Percentiles rank a stretch among this genome's conserved stretches.
phyloP scores from a whole-genome alignment of 78 protist species.

The Dictyostelium discoideum region DNA sequence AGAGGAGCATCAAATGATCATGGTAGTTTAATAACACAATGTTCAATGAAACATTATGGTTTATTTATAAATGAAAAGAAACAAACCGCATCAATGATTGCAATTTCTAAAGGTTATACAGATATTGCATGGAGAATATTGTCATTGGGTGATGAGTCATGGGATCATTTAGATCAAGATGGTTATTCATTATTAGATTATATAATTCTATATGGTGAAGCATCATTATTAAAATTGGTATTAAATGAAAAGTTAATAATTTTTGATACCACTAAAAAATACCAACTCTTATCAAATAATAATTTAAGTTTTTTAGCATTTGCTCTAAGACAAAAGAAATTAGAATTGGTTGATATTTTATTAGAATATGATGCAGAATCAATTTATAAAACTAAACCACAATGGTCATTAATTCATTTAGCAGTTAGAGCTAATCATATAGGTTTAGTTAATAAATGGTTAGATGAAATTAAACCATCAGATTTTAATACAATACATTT shows the following conservation, averaged over 20 bases:
- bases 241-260: background rate
- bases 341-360: background rate
- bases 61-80: constrained; percentile 10
- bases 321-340: constrained; percentile 16
- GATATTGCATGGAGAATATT: constrained; percentile 42
- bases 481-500: background rate
- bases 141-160: background rate
- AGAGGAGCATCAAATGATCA: no score
- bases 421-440: constrained; percentile 8
- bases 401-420: background rate
- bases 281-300: background rate
- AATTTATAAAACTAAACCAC: background rate
- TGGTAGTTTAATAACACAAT: background rate
- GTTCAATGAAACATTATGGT: background rate
- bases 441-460: background rate
- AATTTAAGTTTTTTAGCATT: background rate
- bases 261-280: background rate
- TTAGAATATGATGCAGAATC: background rate
- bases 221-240: background rate
- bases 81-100: constrained; percentile 30
- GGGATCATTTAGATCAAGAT: constrained; percentile 23
- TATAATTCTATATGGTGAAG: constrained; percentile 17
- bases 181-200: background rate
- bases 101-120: constrained; percentile 36
- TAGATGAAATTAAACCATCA: background rate